These are phyloP conservation scores for Nitzschia sp. DNA, from an alignment of 108 stramenopile genomes.

Conservation along the genomic window DNA sequence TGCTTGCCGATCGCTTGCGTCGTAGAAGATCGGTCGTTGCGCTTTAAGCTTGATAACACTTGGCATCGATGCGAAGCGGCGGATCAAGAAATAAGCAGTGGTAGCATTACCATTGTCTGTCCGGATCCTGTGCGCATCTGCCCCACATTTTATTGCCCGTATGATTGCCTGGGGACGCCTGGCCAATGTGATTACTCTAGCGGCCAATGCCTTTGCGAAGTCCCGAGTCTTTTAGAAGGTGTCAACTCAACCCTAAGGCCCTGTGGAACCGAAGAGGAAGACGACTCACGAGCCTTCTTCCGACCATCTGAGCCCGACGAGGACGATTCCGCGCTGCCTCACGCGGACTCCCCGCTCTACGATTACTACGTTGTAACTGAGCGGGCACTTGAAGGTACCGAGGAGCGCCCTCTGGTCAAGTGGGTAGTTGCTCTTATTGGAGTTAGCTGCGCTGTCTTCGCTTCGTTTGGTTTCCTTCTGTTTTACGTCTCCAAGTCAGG, in stretches of 20 bases:
- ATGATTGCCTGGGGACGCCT: conserved; percentile 74
- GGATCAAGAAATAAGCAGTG: conserved; percentile 58
- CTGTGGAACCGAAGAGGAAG: conserved; percentile 7
- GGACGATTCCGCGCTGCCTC: conserved; percentile 17
- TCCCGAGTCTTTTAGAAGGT: background rate
- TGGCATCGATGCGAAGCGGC: conserved; percentile 69
- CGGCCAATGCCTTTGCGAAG: conserved; percentile 72
- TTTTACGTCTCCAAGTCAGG: background rate
- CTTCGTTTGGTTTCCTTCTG: background rate
- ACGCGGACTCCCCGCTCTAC: conserved; percentile 18
- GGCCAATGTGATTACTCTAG: conserved; percentile 69
- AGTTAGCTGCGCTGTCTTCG: background rate
- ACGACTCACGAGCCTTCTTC: background rate
- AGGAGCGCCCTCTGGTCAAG: conserved; percentile 18
- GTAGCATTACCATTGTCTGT: conserved; percentile 52
- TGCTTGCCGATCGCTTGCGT: conserved; percentile 85
- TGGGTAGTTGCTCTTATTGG: conserved; percentile 1
- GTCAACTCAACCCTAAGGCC: background rate
- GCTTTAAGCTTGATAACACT: conserved; percentile 62
- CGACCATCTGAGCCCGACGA: conserved; percentile 5
- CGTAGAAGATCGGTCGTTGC: conserved; percentile 68
- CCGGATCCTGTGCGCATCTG: conserved; percentile 76
- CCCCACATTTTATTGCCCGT: conserved; percentile 80
- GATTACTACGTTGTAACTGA: conserved; percentile 39
- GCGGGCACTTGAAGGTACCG: conserved; percentile 6